Base-by-base conservation (phyloP, 306 rosid genomes). In the Herpetospermum pedunculosum region DNA sequence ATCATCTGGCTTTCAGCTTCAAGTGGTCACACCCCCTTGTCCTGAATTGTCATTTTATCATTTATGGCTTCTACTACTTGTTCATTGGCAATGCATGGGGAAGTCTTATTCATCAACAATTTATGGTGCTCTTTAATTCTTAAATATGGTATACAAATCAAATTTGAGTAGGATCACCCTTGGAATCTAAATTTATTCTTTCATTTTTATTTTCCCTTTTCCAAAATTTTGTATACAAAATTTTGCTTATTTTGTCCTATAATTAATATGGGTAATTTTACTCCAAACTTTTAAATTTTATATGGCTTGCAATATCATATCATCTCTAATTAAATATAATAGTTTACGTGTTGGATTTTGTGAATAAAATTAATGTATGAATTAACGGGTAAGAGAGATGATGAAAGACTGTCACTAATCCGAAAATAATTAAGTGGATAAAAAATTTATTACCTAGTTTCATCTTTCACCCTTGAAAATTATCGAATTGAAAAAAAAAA, bases 31-130 rank as follows among this genome's bases (percentile, higher is more conserved):
- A 8, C 46, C 46, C 46, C n/a, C 14, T 62, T 64, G 71, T 64
- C 48, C 71, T 64, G 71, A 64, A 37, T 64, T 64, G 70, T 62
- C 70, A 18, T 62, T 62, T 62, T 37, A 62, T 34, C 70, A 62
- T 62, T 25, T 12, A 34, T 62, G 70, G 70, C 65, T 58, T 58
- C 19, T 18, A 6, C 69, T 62, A 62, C 69, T 62, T 62, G 69
- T 62, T 62, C 26, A 62, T 62, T 62, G 69, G 69, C 69, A 26
- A 62, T 34, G 23, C 69, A 18, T 62, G 43, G 10, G 3, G 4
- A 1, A n/a, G 69, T 62, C 70, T 35, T 35, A 62, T 62, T 62
- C 70, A 62, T 34, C 28, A 18, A 34, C 70, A 62, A 62, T 62
- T 8, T 8, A 62, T 62, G 70, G 70, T 62, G 26, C 7, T 62